Evolutionary conservation across 2,329 filamentous ascomycete genomes (phyloP), one percentile per base, ranked within the genome.

Genomic region (Fusarium torreyae): DNA sequence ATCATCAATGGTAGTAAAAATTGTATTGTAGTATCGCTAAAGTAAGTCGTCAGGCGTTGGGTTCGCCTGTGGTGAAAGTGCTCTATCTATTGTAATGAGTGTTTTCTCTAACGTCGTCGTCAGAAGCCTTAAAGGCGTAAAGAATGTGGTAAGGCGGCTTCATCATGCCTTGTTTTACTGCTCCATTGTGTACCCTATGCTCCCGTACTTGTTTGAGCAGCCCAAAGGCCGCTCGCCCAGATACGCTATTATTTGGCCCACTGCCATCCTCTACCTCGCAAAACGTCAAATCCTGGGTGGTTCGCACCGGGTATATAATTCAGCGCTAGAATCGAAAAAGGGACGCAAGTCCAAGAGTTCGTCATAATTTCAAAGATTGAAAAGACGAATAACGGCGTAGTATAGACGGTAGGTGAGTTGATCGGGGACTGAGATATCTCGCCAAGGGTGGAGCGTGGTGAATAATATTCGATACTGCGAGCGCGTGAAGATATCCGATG

Each of bases 301-400:
- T 57, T 69, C 55, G 39, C 68, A 65, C 69, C 71, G 73, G 73
- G 73, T 75, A 75, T 75, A 75, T 74, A 71, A 70, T 68, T 72
- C 52, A 64, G 58, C 52, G 63, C 54, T 58, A 66, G 71, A 75
- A 73, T 70, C 65, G 59, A 74, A 62, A 72, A 43, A 61, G 53
- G 61, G 67, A 66, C 39, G 9, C 17, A 26, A 45, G 57, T 64
- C 65, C 52, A 53, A 43, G 24, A 42, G 44, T 49, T 73, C 60
- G 49, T 69, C 42, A 70, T 53, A 63, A 55, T 54, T 50, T 57
- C 22, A 39, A 67, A 57, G 45, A 36, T 66, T 34, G 44, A 33
- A 63, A 54, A 52, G 52, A 52, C 38, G 48, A 40, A 26, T 34
- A 53, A 55, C 34, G 50, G 51, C 42, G 28, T 28, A 40, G 26